Percentiles rank a stretch among this genome's conserved stretches.
These are phyloP conservation scores for Rauvolfia tetraphylla DNA, from an alignment of 257 asterid species.

Conservation along the genomic window DNA sequence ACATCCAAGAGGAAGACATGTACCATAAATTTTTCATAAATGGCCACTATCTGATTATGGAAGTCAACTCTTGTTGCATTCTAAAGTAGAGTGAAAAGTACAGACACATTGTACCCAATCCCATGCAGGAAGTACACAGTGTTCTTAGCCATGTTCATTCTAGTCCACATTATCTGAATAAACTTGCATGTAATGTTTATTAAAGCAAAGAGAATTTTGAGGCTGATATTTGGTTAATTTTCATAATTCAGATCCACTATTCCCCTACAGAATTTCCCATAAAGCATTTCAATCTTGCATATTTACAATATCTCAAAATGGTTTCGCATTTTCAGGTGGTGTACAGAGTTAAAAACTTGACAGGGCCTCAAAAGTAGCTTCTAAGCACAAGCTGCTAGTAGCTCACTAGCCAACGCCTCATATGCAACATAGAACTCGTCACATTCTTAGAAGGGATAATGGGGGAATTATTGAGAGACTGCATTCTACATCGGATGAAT, in stretches of 20 bases:
- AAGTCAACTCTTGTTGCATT: background rate
- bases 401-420: background rate
- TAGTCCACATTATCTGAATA: background rate
- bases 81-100: background rate
- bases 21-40: background rate
- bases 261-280: background rate
- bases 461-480: background rate
- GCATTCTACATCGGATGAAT: background rate
- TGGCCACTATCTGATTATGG: background rate
- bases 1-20: background rate
- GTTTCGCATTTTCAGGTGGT: background rate
- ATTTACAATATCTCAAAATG: background rate
- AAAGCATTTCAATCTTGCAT: background rate
- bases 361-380: background rate
- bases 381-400: background rate
- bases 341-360: background rate
- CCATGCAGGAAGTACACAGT: background rate
- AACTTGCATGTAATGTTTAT: background rate
- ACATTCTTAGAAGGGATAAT: background rate
- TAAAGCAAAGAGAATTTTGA: background rate
- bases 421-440: background rate
- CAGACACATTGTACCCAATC: background rate
- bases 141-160: background rate
- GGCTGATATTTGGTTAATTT: background rate
- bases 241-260: background rate